A percentile compares a stretch with the other conserved stretches of the same genome.
Conservation (phyloP, 306 rosid genomes). For the Trifolium dubium region DNA sequence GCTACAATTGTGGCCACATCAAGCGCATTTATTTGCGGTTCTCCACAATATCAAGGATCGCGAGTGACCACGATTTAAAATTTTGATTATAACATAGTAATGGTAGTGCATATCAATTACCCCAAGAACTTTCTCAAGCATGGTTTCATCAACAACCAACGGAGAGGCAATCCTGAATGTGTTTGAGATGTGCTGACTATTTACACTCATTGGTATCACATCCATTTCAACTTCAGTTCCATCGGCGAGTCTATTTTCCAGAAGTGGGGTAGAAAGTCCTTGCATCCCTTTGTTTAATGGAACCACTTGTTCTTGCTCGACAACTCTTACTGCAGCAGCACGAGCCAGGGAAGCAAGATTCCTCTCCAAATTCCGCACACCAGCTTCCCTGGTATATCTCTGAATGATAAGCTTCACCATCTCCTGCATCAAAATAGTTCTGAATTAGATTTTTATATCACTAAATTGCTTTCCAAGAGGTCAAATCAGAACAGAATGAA, state of each 20-base stretch:
- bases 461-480: slow-evolving; percentile 18
- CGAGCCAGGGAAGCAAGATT: slow-evolving; percentile 94
- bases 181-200: slow-evolving; percentile 75
- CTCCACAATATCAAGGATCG: not conserved
- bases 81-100: not conserved
- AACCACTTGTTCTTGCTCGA: slow-evolving; percentile 81
- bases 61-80: not conserved
- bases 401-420: slow-evolving; percentile 84
- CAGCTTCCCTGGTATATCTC: slow-evolving; percentile 98
- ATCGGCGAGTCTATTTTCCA: slow-evolving; percentile 91
- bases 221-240: slow-evolving; percentile 98
- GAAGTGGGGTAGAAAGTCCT: slow-evolving; percentile 75
- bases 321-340: slow-evolving; percentile 96
- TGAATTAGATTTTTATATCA: slow-evolving; percentile 20
- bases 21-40: not conserved
- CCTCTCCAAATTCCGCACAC: slow-evolving; percentile 95
- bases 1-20: not conserved
- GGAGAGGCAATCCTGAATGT: slow-evolving; percentile 71
- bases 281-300: slow-evolving; percentile 81
- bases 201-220: slow-evolving; percentile 85
- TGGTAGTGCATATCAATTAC: slow-evolving; percentile 56
- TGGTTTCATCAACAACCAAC: slow-evolving; percentile 82
- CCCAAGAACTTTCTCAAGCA: slow-evolving; percentile 99
- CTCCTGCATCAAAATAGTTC: slow-evolving; percentile 55
- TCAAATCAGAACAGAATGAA: slow-evolving; percentile 13